Evolutionary conservation across 2,329 filamentous ascomycete genomes (phyloP).

Genomic region (Cladobotryum protrusum): DNA sequence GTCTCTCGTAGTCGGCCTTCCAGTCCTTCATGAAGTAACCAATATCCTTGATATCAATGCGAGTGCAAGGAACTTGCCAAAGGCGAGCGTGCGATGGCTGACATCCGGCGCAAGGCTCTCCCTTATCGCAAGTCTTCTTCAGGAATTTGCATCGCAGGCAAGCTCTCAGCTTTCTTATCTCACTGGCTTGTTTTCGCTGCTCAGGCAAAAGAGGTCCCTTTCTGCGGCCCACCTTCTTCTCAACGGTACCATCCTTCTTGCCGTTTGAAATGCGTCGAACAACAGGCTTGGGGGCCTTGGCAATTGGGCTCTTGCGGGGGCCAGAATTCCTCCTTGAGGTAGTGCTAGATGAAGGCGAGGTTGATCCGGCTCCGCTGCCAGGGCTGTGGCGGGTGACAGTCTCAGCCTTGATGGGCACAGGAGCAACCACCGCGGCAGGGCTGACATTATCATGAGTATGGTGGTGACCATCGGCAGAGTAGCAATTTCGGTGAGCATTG

Average conservation of each 20-base stretch:
- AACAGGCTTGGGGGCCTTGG: slow-evolving; percentile 76
- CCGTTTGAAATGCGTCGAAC: slow-evolving; percentile 70
- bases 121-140: slow-evolving; percentile 98
- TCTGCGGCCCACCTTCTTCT: slow-evolving; percentile 90
- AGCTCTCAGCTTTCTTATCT: slow-evolving; percentile 90
- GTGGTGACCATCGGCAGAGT: slow-evolving; percentile 49
- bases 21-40: slow-evolving; percentile 99
- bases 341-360: slow-evolving; percentile 56
- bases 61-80: slow-evolving; percentile 96
- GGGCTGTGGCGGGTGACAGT: slow-evolving; percentile 49
- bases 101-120: slow-evolving; percentile 90
- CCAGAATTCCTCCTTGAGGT: slow-evolving; percentile 59
- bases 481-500: slow-evolving; percentile 54
- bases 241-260: slow-evolving; percentile 70
- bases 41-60: slow-evolving; percentile 98
- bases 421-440: slow-evolving; percentile 60
- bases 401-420: slow-evolving; percentile 61
- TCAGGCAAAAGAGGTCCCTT: slow-evolving; percentile 86
- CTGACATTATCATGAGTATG: slow-evolving; percentile 52
- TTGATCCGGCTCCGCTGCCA: slow-evolving; percentile 53
- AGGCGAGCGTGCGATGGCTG: slow-evolving; percentile 91
- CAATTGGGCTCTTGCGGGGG: slow-evolving; percentile 68
- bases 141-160: slow-evolving; percentile 96
- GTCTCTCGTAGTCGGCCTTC: slow-evolving; percentile 93
- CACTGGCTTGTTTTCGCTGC: slow-evolving; percentile 91